These are phyloP conservation scores for Komagataella populi DNA, from an alignment of 805 yeast species.

Conservation along the genomic window DNA sequence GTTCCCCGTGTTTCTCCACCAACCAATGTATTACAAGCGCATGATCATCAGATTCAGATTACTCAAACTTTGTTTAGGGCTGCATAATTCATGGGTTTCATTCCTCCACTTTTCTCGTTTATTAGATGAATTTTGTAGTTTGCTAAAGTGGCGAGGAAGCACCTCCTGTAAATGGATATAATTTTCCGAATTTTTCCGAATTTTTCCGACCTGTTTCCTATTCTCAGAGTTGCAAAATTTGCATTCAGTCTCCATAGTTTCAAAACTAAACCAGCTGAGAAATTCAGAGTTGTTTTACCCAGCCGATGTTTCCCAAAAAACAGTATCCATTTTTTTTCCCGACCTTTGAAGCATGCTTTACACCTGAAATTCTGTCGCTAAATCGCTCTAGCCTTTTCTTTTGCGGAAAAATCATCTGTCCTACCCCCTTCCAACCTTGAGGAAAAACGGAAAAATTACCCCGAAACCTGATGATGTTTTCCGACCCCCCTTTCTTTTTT, in stretches of 20 bases:
- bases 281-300: neutral
- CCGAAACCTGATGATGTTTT: neutral
- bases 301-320: neutral
- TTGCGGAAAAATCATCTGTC: neutral
- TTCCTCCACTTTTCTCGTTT: neutral
- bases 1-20: neutral
- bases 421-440: constrained; percentile 9
- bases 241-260: neutral
- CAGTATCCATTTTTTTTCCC: neutral
- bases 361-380: neutral
- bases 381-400: neutral
- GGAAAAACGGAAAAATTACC: neutral
- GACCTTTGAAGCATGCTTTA: neutral
- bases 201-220: neutral
- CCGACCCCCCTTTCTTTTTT: neutral
- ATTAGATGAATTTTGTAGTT: neutral
- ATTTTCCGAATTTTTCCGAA: neutral
- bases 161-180: neutral
- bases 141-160: neutral
- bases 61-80: neutral
- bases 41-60: neutral
- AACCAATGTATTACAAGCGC: neutral
- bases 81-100: neutral
- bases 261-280: neutral
- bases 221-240: neutral